Evolutionary conservation across 140 eudicot genomes (phyloP).

Genomic region (Stevia rebaudiana): DNA sequence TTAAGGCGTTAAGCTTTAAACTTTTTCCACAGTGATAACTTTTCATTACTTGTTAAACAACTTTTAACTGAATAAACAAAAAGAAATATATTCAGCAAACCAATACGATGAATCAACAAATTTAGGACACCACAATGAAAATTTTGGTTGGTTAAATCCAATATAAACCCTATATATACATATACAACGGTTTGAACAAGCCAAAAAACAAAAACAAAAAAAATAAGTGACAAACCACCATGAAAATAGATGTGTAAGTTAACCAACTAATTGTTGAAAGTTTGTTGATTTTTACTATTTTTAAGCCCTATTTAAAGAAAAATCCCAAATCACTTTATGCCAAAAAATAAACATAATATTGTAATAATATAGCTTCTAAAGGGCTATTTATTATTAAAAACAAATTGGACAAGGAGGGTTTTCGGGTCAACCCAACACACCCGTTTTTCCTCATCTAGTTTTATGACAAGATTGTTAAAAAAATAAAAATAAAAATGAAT

Average conservation of each 20-base stretch:
- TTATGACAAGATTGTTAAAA: too few relatives aligned
- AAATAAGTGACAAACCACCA: too few relatives aligned
- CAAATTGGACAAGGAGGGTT: not conserved
- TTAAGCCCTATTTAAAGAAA: not conserved
- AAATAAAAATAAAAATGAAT: too few relatives aligned
- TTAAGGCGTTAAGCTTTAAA: not conserved
- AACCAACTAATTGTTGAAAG: conserved; percentile 4
- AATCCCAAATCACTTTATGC: not conserved
- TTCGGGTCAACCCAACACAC: not conserved
- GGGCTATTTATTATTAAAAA: not conserved
- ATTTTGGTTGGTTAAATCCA: conserved; percentile 4
- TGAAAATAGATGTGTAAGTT: not conserved
- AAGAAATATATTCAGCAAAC: not conserved
- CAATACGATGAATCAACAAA: not conserved
- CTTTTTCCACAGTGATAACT: not conserved
- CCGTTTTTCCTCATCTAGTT: not conserved
- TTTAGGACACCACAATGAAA: not conserved
- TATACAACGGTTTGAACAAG: not conserved
- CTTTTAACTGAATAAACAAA: not conserved
- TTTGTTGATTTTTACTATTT: not conserved
- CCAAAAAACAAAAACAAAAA: conserved; percentile 1
- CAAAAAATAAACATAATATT: not conserved
- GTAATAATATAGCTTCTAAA: not conserved
- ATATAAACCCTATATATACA: not conserved
- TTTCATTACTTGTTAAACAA: not conserved